Conservation (phyloP, 306 rosid genomes). For the Carpinus viminea region DNA sequence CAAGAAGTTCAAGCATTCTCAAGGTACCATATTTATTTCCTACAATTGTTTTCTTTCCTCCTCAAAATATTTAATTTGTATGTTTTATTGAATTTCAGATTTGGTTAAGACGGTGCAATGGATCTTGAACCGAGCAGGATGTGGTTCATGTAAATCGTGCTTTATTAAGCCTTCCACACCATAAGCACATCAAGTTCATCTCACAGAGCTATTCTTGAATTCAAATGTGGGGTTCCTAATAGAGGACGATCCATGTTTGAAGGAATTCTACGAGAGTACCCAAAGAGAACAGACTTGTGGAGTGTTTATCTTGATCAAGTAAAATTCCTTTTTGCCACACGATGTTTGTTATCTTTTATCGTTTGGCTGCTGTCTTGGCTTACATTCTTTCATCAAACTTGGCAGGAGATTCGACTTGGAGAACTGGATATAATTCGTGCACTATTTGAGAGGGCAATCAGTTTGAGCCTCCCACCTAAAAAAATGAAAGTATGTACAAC, state of each 20-base stretch:
- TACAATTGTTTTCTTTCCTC: background rate
- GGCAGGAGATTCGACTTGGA: slow-evolving; percentile 79
- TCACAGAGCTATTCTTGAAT: slow-evolving; percentile 88
- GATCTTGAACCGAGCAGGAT: slow-evolving; percentile 62
- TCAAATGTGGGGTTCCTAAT: slow-evolving; percentile 80
- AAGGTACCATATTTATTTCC: slow-evolving; percentile 50
- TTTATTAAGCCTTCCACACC: slow-evolving; percentile 66
- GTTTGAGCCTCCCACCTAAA: slow-evolving; percentile 83
- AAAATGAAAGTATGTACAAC: slow-evolving; percentile 70
- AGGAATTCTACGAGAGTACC: slow-evolving; percentile 74
- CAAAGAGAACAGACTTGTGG: slow-evolving; percentile 89
- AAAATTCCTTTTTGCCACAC: slow-evolving; percentile 16
- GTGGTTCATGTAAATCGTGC: slow-evolving; percentile 60
- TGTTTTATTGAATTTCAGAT: slow-evolving; percentile 48
- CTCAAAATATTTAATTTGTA: background rate
- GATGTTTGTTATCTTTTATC: background rate
- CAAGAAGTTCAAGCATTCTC: slow-evolving; percentile 87
- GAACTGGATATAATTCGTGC: slow-evolving; percentile 74
- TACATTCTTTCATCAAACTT: slow-evolving; percentile 24
- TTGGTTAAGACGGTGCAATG: slow-evolving; percentile 78
- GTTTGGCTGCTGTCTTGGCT: slow-evolving; percentile 16
- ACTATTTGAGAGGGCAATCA: slow-evolving; percentile 84
- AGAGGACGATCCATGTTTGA: slow-evolving; percentile 89
- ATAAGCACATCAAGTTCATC: slow-evolving; percentile 72
- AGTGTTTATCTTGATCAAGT: slow-evolving; percentile 96